Evolutionary conservation across 1,284 basidiomycete species (phyloP).

Genomic region (Golubevia sp.): DNA sequence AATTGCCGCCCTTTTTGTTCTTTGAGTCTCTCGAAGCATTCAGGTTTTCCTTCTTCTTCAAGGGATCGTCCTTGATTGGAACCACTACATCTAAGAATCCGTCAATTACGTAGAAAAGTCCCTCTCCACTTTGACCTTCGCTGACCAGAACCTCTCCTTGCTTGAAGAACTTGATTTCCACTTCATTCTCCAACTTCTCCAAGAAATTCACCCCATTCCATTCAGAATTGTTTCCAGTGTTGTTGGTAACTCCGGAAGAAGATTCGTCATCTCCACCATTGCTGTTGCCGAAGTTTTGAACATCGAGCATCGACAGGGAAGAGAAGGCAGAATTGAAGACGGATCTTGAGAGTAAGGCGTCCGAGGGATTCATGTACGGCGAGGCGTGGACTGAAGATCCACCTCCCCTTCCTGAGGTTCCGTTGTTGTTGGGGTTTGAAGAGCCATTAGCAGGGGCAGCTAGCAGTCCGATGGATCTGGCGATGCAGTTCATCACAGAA

Average conservation of each 20-base stretch:
- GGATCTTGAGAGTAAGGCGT: background rate
- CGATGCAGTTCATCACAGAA: conserved; percentile 1
- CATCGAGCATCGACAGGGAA: background rate
- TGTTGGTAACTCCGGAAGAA: background rate
- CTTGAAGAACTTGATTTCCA: background rate
- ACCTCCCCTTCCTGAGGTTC: too few relatives aligned
- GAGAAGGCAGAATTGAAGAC: background rate
- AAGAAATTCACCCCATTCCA: background rate
- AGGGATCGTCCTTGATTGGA: background rate
- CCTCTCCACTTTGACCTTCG: background rate
- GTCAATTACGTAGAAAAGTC: conserved; percentile 2
- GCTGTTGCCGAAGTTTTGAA: background rate
- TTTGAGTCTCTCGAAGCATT: conserved; percentile 2
- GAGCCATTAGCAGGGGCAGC: background rate
- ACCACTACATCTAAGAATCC: background rate
- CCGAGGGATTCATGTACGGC: background rate
- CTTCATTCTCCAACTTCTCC: conserved; percentile 1
- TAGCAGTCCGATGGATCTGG: background rate
- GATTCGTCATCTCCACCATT: background rate
- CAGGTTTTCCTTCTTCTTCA: conserved; percentile 15
- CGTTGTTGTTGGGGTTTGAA: background rate
- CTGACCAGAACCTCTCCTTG: background rate
- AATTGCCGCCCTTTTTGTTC: background rate
- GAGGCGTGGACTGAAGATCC: background rate
- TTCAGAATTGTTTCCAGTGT: background rate